These are phyloP conservation scores for Poteriospumella lacustris DNA, from an alignment of 108 stramenopile species.

Conservation along the genomic window DNA sequence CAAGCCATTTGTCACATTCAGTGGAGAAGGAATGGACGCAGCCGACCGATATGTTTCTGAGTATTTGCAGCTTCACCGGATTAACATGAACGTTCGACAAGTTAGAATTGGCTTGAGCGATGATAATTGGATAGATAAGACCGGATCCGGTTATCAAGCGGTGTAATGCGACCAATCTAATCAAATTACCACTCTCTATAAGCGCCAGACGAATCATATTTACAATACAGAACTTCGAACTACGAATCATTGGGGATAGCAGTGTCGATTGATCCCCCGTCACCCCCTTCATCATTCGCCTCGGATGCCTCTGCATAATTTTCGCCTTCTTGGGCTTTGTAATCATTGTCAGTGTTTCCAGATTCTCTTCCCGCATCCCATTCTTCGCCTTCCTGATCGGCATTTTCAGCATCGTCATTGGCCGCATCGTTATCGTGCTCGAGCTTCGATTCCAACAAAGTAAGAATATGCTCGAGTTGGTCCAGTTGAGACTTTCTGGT, in stretches of 20 bases:
- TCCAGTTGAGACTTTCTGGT: not conserved
- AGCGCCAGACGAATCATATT: not conserved
- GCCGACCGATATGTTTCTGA: not conserved
- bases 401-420: not conserved
- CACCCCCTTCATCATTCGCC: not conserved
- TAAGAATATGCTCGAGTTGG: not conserved
- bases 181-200: not conserved
- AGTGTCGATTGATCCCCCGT: not conserved
- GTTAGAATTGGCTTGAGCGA: not conserved
- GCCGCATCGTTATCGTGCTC: not conserved
- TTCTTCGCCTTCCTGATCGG: not conserved
- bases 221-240: not conserved
- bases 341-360: no score
- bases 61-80: not conserved
- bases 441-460: not conserved
- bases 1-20: no score
- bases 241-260: not conserved
- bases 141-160: not conserved
- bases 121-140: not conserved
- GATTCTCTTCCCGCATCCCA: not conserved
- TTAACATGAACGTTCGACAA: slow-evolving; percentile 16
- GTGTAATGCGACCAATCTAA: not conserved
- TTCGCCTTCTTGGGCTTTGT: no score
- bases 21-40: not conserved
- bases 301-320: not conserved